Base-by-base conservation (phyloP, 306 rosid species). In the Pterocarpus santalinus region DNA sequence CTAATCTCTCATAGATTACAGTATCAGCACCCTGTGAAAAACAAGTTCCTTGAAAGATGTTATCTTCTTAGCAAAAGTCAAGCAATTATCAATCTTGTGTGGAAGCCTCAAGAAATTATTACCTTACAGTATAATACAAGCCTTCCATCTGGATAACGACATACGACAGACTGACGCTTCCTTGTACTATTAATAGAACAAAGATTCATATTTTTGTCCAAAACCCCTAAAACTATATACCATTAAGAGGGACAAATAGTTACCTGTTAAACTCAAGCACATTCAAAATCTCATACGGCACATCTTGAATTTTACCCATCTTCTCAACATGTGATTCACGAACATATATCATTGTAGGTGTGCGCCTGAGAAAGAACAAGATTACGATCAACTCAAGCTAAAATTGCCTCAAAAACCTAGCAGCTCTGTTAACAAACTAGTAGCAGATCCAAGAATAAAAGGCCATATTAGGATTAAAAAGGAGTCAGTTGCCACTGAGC, bases 211-310 rank as follows among this genome's bases (percentile, higher is more conserved):
- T 36, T 17, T 30, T 41, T 72, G 43, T 81, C 71, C 61, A 57
- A 34, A 44, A 16, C 39, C 35, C 46, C 60, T 47, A 38, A 70
- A 22, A 34, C 51, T 53, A 17, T 32, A 22, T 61, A 28, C 12
- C 63, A 7, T 34, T 34, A 39, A 49, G 36, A 81, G 55, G 41
- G 64, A 44, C 30, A 51, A 41, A 69, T 13, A 15, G 70, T 6
- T 70, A 91, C 97, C 97, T 91, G 81, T 91, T 91, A 78, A 91
- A 91, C 91, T 91, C 97, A 8, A 91, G 97, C 51, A 91, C 97
- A 85, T 91, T 91, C 69, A 91, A 84, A 87, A 91, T 88, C 87
- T 91, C 97, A 13, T 88, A 91, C 53, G 90, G 72, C 56, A 80
- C 84, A 78, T 90, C 97, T 87, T 85, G 88, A 32, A 87, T 73